These are phyloP conservation scores for Coemansia pectinata DNA, from an alignment of 192 early-diverging fungal genomes.

Conservation along the genomic window DNA sequence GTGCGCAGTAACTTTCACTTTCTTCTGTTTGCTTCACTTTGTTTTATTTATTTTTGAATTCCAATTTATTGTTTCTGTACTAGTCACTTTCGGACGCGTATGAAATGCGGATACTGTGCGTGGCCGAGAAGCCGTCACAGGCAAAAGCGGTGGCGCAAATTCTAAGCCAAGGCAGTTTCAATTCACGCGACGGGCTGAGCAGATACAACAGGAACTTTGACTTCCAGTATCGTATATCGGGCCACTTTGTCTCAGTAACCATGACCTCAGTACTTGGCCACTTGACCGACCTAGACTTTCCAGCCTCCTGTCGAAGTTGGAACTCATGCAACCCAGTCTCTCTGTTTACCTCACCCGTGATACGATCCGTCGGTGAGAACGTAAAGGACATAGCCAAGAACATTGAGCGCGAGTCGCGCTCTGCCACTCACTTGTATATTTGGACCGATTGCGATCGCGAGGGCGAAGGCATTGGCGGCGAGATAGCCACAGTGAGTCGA, in stretches of 20 bases:
- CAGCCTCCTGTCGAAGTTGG: conserved; percentile 64
- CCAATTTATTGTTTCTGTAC: background rate
- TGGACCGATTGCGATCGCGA: conserved; percentile 99
- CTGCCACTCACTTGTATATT: conserved; percentile 75
- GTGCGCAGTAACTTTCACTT: conserved; percentile 7
- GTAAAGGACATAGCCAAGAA: conserved; percentile 61
- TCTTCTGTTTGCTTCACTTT: conserved; percentile 7
- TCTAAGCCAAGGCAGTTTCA: conserved; percentile 60
- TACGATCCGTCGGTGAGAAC: conserved; percentile 54
- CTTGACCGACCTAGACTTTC: conserved; percentile 70
- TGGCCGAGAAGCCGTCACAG: conserved; percentile 94
- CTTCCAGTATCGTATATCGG: conserved; percentile 66
- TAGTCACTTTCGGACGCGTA: background rate
- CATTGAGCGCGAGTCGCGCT: conserved; percentile 61
- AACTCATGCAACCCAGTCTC: conserved; percentile 51
- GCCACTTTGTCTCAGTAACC: conserved; percentile 60
- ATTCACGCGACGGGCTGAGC: conserved; percentile 35
- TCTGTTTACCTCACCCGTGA: conserved; percentile 71
- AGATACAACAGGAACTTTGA: conserved; percentile 79
- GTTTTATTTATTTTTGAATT: conserved; percentile 3
- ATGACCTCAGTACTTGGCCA: conserved; percentile 90
- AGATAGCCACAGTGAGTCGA: conserved; percentile 71
- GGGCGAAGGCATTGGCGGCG: conserved; percentile 91
- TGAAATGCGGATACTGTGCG: conserved; percentile 83
- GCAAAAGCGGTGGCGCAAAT: conserved; percentile 79